Evolutionary conservation across 2,329 filamentous ascomycete species (phyloP).

Genomic region (Clonostachys byssicola): DNA sequence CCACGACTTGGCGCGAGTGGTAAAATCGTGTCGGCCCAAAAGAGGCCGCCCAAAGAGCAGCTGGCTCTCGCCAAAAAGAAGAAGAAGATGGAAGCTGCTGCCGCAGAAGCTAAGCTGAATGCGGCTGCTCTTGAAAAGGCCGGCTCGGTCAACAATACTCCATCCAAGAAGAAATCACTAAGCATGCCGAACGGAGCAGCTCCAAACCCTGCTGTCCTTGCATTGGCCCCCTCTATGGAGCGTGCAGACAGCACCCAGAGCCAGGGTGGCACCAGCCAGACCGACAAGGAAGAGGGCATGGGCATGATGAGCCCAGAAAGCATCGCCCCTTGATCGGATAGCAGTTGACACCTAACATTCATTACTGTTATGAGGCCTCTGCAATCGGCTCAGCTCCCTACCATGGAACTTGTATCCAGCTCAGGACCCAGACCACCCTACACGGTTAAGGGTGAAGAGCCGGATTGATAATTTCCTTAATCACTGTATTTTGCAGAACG

Average conservation of each 20-base stretch:
- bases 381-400: too few species aligned
- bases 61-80: slow-evolving; percentile 83
- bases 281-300: slow-evolving; percentile 62
- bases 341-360: too few species aligned
- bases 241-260: slow-evolving; percentile 54
- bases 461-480: too few species aligned
- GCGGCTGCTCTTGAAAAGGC: slow-evolving; percentile 22
- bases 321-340: slow-evolving; percentile 38
- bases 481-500: too few species aligned
- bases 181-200: slow-evolving; percentile 24
- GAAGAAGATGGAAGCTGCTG: slow-evolving; percentile 69
- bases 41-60: slow-evolving; percentile 77
- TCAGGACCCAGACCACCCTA: too few species aligned
- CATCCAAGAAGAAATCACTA: slow-evolving; percentile 48
- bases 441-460: too few species aligned
- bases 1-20: slow-evolving; percentile 66
- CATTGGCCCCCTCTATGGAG: slow-evolving; percentile 49
- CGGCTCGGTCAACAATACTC: slow-evolving; percentile 29
- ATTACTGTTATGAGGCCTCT: too few species aligned
- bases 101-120: slow-evolving; percentile 40
- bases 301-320: slow-evolving; percentile 90
- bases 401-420: too few species aligned
- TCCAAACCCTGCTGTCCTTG: slow-evolving; percentile 31
- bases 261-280: slow-evolving; percentile 56
- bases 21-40: slow-evolving; percentile 83